These are phyloP conservation scores for Thraustochytrium sp. DNA, from an alignment of 352 stramenopile species.

Conservation along the genomic window DNA sequence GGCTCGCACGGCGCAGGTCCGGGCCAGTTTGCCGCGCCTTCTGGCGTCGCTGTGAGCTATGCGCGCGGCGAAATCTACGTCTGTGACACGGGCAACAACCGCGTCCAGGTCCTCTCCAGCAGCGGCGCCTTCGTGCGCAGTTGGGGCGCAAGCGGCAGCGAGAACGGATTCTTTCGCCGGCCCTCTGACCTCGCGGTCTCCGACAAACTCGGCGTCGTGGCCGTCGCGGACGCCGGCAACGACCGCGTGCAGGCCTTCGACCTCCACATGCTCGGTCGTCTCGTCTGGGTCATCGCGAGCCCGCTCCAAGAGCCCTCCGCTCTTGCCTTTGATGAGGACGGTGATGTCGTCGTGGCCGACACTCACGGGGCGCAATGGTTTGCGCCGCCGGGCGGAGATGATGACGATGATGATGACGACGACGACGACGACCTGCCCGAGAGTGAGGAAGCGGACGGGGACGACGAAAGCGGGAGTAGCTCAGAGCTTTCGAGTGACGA, in stretches of 20 bases:
- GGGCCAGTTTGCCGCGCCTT: neutral
- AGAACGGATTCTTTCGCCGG: neutral
- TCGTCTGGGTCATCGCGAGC: neutral
- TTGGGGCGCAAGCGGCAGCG: neutral
- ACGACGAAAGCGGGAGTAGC: neutral
- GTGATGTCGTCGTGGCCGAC: conserved; percentile 2
- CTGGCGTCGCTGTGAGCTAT: neutral
- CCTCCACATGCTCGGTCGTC: neutral
- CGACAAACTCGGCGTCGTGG: neutral
- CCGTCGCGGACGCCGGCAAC: neutral
- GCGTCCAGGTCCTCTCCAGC: neutral
- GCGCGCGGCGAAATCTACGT: neutral
- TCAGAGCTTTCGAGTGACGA: neutral
- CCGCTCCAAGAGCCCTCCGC: neutral
- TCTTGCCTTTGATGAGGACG: conserved; percentile 2
- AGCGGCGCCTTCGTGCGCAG: conserved; percentile 6
- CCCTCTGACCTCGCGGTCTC: neutral
- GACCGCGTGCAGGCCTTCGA: conserved; percentile 21
- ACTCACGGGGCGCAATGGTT: conserved; percentile 16
- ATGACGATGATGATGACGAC: neutral
- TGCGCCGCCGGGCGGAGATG: neutral
- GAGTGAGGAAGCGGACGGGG: neutral
- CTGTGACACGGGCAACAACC: conserved; percentile 8
- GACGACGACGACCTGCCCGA: neutral
- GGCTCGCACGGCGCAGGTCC: neutral